These are phyloP conservation scores for Phytophthora pinifolia DNA, from an alignment of 352 stramenopile species.

Conservation along the genomic window DNA sequence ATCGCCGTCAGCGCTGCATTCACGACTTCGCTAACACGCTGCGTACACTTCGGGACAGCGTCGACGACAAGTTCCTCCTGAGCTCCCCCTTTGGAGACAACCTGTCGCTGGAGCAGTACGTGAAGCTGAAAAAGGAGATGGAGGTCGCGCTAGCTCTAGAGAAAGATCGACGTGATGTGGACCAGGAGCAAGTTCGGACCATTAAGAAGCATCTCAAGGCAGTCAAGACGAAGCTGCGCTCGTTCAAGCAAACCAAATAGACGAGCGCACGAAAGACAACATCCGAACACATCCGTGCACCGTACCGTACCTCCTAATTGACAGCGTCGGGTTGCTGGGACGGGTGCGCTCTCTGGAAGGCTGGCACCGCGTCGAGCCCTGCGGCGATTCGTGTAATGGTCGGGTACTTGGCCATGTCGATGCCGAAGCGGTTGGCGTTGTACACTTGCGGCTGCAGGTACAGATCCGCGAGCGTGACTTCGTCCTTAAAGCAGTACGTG, in stretches of 20 bases:
- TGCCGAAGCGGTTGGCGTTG: slow-evolving; percentile 88
- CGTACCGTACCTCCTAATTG: slow-evolving; percentile 7
- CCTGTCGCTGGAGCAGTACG: slow-evolving; percentile 46
- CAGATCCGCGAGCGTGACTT: slow-evolving; percentile 87
- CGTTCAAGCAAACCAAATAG: slow-evolving; percentile 28
- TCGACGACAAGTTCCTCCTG: slow-evolving; percentile 38
- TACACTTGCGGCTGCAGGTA: slow-evolving; percentile 93
- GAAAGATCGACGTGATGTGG: slow-evolving; percentile 32
- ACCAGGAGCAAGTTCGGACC: slow-evolving; percentile 43
- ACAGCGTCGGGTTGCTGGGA: slow-evolving; percentile 74
- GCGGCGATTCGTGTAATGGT: slow-evolving; percentile 81
- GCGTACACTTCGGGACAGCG: slow-evolving; percentile 46
- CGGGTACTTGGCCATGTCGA: slow-evolving; percentile 90
- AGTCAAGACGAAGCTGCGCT: slow-evolving; percentile 44
- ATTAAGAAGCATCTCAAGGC: slow-evolving; percentile 51
- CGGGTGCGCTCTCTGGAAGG: slow-evolving; percentile 83
- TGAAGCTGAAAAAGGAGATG: slow-evolving; percentile 49
- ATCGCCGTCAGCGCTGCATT: slow-evolving; percentile 66
- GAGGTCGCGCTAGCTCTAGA: slow-evolving; percentile 42
- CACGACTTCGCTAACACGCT: slow-evolving; percentile 65
- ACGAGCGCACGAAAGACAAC: slow-evolving; percentile 1
- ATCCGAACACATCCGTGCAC: background rate
- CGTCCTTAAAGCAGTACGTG: slow-evolving; percentile 75
- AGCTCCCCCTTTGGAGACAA: slow-evolving; percentile 46
- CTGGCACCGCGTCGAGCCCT: slow-evolving; percentile 61